phyloP scores from a whole-genome alignment of 768 basidiomycete genomes.

The Tubosaeta sp. region DNA sequence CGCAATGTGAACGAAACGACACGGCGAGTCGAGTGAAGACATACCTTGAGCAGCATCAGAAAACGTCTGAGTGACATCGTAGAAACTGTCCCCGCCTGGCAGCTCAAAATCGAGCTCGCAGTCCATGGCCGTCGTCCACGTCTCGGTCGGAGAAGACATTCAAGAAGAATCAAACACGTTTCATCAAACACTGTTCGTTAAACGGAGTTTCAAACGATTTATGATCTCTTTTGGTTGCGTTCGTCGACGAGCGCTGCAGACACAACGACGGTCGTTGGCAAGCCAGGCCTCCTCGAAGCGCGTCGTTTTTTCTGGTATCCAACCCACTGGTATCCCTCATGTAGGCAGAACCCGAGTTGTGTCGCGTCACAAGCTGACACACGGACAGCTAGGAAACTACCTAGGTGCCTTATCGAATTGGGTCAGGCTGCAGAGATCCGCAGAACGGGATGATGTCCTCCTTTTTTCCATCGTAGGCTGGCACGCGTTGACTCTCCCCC shows the following conservation, averaged over 20 bases:
- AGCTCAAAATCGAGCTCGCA: slow-evolving; percentile 13
- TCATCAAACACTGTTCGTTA: slow-evolving; percentile 7
- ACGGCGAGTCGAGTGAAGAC: neutral
- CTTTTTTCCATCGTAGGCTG: slow-evolving; percentile 89
- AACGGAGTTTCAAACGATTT: slow-evolving; percentile 30
- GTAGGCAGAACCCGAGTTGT: slow-evolving; percentile 38
- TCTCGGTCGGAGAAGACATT: slow-evolving; percentile 4
- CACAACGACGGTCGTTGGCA: slow-evolving; percentile 5
- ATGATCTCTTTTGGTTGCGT: slow-evolving; percentile 14
- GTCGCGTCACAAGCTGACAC: slow-evolving; percentile 2
- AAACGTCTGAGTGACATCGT: slow-evolving; percentile 62
- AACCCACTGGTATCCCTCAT: slow-evolving; percentile 89
- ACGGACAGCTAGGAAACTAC: slow-evolving; percentile 80
- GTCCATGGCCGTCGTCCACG: slow-evolving; percentile 18
- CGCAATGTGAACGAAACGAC: slow-evolving; percentile 10
- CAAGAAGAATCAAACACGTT: neutral
- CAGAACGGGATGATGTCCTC: slow-evolving; percentile 55
- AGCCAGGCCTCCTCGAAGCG: slow-evolving; percentile 19
- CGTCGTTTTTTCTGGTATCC: slow-evolving; percentile 85
- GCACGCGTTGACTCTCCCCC: slow-evolving; percentile 92
- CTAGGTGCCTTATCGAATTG: slow-evolving; percentile 88
- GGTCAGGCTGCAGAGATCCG: slow-evolving; percentile 71
- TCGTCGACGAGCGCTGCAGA: slow-evolving; percentile 1
- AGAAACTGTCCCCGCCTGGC: slow-evolving; percentile 59
- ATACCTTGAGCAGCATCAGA: slow-evolving; percentile 58